Percentiles rank a stretch among this genome's conserved stretches.
Evolutionary conservation across 257 asterid species (phyloP).

Genomic region (Forsythia suspensa): DNA sequence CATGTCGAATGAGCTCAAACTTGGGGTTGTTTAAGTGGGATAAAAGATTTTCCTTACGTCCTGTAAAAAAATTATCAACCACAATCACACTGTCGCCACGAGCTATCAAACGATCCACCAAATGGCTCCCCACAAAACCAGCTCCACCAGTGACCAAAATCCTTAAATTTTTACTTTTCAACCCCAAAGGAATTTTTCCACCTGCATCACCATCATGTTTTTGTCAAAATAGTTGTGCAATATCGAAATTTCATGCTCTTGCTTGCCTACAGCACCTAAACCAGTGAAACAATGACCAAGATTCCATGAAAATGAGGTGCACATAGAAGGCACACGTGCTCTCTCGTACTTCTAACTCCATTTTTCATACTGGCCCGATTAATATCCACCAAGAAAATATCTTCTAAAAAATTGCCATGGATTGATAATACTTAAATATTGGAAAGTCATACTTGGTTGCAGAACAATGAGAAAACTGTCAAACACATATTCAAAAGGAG

Average conservation of each 20-base stretch:
- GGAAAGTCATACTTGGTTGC: background rate
- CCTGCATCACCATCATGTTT: conserved; percentile 41
- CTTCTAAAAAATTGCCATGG: background rate
- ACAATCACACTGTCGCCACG: conserved; percentile 88
- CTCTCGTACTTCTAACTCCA: background rate
- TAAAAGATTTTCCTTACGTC: conserved; percentile 65
- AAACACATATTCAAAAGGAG: background rate
- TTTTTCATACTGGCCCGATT: background rate
- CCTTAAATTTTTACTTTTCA: conserved; percentile 63
- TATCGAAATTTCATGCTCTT: background rate
- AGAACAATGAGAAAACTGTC: background rate
- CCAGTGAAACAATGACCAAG: background rate
- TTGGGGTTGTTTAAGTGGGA: conserved; percentile 65
- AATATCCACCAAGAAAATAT: background rate
- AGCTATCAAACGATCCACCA: conserved; percentile 74
- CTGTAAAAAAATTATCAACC: conserved; percentile 81
- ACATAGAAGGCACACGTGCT: background rate
- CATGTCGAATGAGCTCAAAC: conserved; percentile 84
- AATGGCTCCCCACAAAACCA: conserved; percentile 92
- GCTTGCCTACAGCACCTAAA: background rate
- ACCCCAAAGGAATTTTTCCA: conserved; percentile 65
- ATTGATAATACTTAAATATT: background rate
- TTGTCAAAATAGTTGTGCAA: background rate
- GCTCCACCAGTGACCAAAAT: conserved; percentile 91
- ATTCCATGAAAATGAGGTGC: background rate